Evolutionary conservation across 441 rosid species (phyloP).

Genomic region (Melastoma candidum): DNA sequence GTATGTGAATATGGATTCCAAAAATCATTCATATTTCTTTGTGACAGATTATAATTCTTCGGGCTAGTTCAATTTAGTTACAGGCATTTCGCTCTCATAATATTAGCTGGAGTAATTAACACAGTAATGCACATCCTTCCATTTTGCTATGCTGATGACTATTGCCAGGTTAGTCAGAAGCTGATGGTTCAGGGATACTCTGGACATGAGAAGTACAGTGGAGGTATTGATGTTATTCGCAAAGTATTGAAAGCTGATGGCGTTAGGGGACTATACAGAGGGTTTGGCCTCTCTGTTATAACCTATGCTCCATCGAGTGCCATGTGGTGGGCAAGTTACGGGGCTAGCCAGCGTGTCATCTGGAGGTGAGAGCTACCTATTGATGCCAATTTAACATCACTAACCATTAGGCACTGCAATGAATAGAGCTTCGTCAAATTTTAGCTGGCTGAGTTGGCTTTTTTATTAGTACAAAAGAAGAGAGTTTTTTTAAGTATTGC

Average conservation of each 20-base stretch:
- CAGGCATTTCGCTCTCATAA: neutral
- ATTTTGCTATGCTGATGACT: neutral
- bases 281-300: conserved; percentile 86
- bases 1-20: conserved; percentile 29
- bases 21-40: too few species aligned
- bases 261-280: conserved; percentile 75
- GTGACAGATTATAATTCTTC: too few species aligned
- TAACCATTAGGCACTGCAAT: too few species aligned
- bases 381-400: too few species aligned
- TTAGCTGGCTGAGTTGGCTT: too few species aligned
- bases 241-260: conserved; percentile 71
- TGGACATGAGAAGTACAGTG: conserved; percentile 68
- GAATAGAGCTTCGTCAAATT: too few species aligned
- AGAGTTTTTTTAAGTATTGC: too few species aligned
- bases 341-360: conserved; percentile 86
- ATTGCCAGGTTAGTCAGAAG: conserved; percentile 75
- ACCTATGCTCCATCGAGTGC: conserved; percentile 96
- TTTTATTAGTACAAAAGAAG: too few species aligned
- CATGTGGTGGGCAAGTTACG: conserved; percentile 99
- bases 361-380: conserved; percentile 52
- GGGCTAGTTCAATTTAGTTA: too few species aligned
- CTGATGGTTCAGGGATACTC: conserved; percentile 98
- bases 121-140: neutral
- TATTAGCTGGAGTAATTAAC: neutral
- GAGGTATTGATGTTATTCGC: conserved; percentile 85